Percentiles rank a stretch among this genome's conserved stretches.
Evolutionary conservation across 768 basidiomycete genomes (phyloP).

Genomic region (Xerocomus spinulosus): DNA sequence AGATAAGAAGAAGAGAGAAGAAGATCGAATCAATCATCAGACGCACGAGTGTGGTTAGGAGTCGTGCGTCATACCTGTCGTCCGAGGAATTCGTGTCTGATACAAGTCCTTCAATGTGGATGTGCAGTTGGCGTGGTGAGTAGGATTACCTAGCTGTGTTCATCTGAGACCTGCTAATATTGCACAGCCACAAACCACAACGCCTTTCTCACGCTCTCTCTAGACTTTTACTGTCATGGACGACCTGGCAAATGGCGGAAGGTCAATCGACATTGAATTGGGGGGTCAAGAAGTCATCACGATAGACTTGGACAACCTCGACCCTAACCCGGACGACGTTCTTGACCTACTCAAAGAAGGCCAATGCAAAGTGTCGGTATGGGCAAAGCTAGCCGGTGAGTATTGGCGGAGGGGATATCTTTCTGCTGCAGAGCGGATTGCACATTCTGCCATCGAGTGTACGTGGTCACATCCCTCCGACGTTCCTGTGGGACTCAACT

Average conservation of each 20-base stretch:
- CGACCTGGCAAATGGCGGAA: conserved; percentile 13
- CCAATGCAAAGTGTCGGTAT: conserved; percentile 66
- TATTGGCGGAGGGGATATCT: conserved; percentile 80
- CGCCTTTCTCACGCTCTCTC: not conserved
- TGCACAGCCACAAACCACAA: not conserved
- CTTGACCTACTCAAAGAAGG: conserved; percentile 69
- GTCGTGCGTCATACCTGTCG: no score
- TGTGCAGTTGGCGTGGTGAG: no score
- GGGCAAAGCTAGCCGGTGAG: conserved; percentile 82
- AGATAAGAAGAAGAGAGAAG: no score
- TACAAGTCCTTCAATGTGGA: no score
- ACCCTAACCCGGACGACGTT: conserved; percentile 72
- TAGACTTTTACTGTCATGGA: conserved; percentile 13
- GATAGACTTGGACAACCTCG: conserved; percentile 84
- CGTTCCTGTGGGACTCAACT: not conserved
- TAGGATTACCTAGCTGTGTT: no score
- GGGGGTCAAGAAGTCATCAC: conserved; percentile 83
- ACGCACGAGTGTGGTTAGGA: no score
- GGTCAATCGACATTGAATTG: conserved; percentile 70
- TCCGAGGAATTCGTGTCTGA: no score
- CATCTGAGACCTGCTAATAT: no score
- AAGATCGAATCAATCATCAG: no score
- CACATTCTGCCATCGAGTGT: conserved; percentile 63
- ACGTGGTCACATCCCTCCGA: conserved; percentile 22
- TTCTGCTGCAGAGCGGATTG: conserved; percentile 74